Evolutionary conservation across 192 early-diverging fungal species (phyloP), one percentile per base, ranked within the genome.

Genomic region (Podila minutissima): DNA sequence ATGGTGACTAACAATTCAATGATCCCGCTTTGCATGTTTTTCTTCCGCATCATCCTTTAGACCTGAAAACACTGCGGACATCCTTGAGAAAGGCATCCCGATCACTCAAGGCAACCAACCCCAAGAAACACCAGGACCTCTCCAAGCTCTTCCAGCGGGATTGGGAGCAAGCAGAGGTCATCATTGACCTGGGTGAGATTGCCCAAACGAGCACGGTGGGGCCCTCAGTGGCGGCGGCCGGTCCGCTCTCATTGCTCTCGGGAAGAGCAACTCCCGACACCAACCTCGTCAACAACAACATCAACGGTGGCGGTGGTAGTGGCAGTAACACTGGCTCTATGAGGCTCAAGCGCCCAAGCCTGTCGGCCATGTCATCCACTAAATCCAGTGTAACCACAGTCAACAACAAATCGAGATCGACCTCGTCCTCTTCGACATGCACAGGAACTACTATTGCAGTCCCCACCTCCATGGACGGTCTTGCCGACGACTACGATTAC

Each of bases 151-250:
- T 79, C 29, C 72, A 83, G 41, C 62, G 62, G 11, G 78, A 85
- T 57, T 85, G 84, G 84, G 84, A 79, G 37, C 74, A 85, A 53
- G 84, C 84, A 7, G 74, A 74, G 37, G 84, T 85, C 57, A 85
- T 85, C 8, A 82, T 85, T 62, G 81, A 85, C 37, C 62, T 85
- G 20, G 72, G 75, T 0, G 79, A 85, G 71, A 82, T 82, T 64
- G 84, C 84, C 4, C 71, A 82, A 26, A 81, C 77, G 22, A 73
- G 71, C 17, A 71, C n/a, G 53, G 3, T 58, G 37, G 50, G 26
- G 60, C 32, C 64, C 12, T 10, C 62, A 37, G 35, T 35, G 62
- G n/a, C 37, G 20, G 74, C 74, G 74, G 74, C 74, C 67, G 74
- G 74, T 68, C 74, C 74, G 74, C 74, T 69, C 13, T 69, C 74